Base-by-base conservation (phyloP, 148 eudicot genomes). In the Mesembryanthemum crystallinum region DNA sequence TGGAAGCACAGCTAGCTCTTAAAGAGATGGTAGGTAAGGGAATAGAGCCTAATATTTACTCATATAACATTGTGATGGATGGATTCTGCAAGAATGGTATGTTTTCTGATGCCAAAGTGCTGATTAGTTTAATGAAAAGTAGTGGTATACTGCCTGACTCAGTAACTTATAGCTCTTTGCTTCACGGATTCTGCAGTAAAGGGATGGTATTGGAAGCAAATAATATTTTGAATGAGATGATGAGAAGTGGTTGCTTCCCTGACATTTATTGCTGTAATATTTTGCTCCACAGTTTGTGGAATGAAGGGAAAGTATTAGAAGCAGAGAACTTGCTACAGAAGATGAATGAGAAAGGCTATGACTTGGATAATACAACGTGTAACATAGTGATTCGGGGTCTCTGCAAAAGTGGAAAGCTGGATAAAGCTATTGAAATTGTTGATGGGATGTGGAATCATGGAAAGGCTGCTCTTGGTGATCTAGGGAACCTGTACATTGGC, bases 341-440 rank as follows among this genome's bases (percentile, higher is more conserved):
- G 84, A 95, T 95, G 92, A 89, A 85, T 67, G 97, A 89, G 83
- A 81, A 84, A 86, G 97, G 94, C 51, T 83, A 87, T 77, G 91
- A 78, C 20, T 62, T 89, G 75, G 92, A 92, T 83, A 88, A 77
- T 64, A 89, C 91, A 51, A 92, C 92, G 54, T 95, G 97, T 80
- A 95, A 95, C 77, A 95, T 95, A 69, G 91, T 95, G 71, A 80
- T 95, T 76, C 86, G 87, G 78, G 96, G 97, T 74, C 91, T 95
- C 52, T 95, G 96, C 72, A 89, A 76, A 83, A 81, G 74, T 69
- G 98, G 94, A 66, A 86, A 88, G 83, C 83, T 92, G 54, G 97
- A 90, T 73, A 92, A 89, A 84, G 97, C 98, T 67, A 79, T 95
- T 79, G 91, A 89, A 78, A 83, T 89, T 80, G 88, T 87, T 77